phyloP scores from a whole-genome alignment of 305 asterid genomes.

The Coffea humblotiana region DNA sequence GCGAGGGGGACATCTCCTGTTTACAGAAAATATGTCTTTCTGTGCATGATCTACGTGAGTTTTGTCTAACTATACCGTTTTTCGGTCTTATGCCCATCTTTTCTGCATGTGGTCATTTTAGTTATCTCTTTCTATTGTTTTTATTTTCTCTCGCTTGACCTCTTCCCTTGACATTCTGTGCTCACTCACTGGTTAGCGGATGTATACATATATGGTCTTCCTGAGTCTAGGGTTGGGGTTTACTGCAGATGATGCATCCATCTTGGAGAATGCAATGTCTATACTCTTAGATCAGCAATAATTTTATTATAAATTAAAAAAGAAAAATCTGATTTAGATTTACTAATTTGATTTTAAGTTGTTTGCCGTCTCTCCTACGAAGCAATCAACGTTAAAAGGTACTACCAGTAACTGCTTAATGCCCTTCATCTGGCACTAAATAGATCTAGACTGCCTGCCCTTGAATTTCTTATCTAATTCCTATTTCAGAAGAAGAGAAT shows the following conservation, averaged over 20 bases:
- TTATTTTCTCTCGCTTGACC: not conserved
- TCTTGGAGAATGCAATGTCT: slow-evolving; percentile 21
- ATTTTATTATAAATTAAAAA: not conserved
- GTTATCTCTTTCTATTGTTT: not conserved
- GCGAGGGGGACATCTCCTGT: not conserved
- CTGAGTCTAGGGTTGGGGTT: slow-evolving; percentile 50
- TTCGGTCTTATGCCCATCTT: not conserved
- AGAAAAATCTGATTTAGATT: not conserved
- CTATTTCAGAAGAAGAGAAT: not conserved
- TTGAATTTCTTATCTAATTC: not conserved
- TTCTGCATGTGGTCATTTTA: slow-evolving; percentile 18
- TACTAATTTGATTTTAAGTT: not conserved
- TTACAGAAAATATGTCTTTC: not conserved
- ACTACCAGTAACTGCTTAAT: not conserved
- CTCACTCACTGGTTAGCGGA: not conserved
- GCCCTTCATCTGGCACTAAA: not conserved
- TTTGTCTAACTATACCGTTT: not conserved
- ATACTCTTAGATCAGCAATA: not conserved
- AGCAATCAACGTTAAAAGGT: not conserved
- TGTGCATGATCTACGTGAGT: slow-evolving; percentile 16
- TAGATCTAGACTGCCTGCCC: not conserved
- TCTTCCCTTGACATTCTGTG: not conserved
- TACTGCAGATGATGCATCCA: slow-evolving; percentile 22
- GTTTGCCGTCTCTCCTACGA: not conserved
- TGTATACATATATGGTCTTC: not conserved